Percentiles rank a stretch among this genome's conserved stretches.
Conservation (phyloP, 2,329 filamentous ascomycete genomes). For the Grosmannia serpens region DNA sequence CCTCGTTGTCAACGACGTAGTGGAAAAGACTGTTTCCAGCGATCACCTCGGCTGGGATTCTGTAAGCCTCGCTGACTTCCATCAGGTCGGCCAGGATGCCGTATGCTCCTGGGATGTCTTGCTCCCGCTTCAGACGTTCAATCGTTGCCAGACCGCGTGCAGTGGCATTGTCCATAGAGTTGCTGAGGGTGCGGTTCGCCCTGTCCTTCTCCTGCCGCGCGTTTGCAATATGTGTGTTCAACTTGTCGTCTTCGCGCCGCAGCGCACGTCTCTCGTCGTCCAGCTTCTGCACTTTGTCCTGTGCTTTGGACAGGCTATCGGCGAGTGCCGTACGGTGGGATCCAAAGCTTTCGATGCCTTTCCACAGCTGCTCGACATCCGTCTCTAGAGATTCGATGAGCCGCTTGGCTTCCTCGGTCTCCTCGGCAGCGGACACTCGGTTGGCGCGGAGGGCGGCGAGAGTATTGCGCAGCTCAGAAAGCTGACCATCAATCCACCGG, state of each 20-base stretch:
- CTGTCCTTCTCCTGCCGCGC: slow-evolving; percentile 65
- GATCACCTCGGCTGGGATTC: slow-evolving; percentile 82
- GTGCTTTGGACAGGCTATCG: slow-evolving; percentile 63
- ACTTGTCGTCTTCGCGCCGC: slow-evolving; percentile 78
- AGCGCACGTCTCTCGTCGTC: slow-evolving; percentile 80
- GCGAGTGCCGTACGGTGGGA: slow-evolving; percentile 61
- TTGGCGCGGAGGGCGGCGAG: slow-evolving; percentile 75
- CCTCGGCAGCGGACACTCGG: slow-evolving; percentile 71
- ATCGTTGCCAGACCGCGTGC: slow-evolving; percentile 80
- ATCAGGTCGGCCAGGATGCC: slow-evolving; percentile 91
- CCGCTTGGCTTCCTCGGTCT: slow-evolving; percentile 38
- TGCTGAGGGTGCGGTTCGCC: slow-evolving; percentile 65
- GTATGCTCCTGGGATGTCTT: slow-evolving; percentile 75
- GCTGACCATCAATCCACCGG: slow-evolving; percentile 66
- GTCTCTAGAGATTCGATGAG: slow-evolving; percentile 44
- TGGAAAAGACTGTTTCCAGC: slow-evolving; percentile 90
- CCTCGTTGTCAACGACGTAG: slow-evolving; percentile 86
- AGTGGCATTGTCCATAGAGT: slow-evolving; percentile 83
- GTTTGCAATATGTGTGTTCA: slow-evolving; percentile 66
- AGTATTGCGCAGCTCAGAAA: slow-evolving; percentile 66
- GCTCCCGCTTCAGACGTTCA: slow-evolving; percentile 66
- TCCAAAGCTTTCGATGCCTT: slow-evolving; percentile 69
- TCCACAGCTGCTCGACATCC: slow-evolving; percentile 61
- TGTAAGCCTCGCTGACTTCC: slow-evolving; percentile 72
- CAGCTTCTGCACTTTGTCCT: slow-evolving; percentile 66